Evolutionary conservation across 164 flowering plant species (phyloP), one percentile per base, ranked within the genome.

Genomic region (Magnolia sinica): DNA sequence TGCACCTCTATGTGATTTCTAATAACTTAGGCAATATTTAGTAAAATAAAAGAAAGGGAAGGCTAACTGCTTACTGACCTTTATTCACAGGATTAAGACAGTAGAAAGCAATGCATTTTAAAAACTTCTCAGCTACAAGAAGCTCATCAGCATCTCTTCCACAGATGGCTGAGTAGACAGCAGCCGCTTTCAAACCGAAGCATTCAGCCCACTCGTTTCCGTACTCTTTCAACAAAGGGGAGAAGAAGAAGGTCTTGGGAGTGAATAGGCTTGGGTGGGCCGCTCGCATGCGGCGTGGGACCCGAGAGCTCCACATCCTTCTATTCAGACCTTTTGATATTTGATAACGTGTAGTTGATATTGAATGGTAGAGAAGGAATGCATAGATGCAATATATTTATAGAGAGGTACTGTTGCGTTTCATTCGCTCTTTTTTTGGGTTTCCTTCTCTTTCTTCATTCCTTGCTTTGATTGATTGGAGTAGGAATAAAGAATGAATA

Each of bases 171-270:
- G 8, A 72, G 64, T 72, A 72, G 51, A 72, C 64, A 20, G 74
- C 64, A 51, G 74, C 74, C 6, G 74, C 74, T 72, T 72, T 72
- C 37, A 55, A 20, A 51, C 4, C 11, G 50, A 72, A 55, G 64
- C 64, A 72, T 2, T 51, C 63, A 7, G 11, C n/a, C 74, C 64
- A 23, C 23, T 72, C 31, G 23, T 13, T 23, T 10, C 61, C 18
- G 16, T 55, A 16, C 10, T 10, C 11, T 8, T 51, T 19, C 1
- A 23, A 64, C 10, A 7, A 10, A 22, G 63, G 51, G 45, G 18
- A 52, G 64, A 55, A 72, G 74, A 72, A 51, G 24, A 72, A 8
- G 74, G 64, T 13, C 31, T 72, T 51, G 1, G 74, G 74, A 8
- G 3, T 3, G 31, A 72, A 52, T 22, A 22, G 27, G 8, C 51